phyloP scores from a whole-genome alignment of 1,284 basidiomycete genomes.

The Fomitopsis palustris region DNA sequence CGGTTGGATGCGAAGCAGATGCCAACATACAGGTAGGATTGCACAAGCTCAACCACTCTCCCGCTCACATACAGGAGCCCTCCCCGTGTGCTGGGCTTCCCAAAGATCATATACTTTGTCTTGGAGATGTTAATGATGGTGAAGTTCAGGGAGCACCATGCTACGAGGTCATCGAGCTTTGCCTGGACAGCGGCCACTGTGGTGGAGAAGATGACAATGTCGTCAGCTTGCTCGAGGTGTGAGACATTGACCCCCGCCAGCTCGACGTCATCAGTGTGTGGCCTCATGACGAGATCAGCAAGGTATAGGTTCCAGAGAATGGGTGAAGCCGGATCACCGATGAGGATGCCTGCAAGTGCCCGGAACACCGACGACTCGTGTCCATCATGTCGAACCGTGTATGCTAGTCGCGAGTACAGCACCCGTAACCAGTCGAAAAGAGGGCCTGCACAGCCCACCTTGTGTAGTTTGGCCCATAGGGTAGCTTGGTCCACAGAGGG shows the following conservation, averaged over 20 bases:
- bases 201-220: constrained; percentile 27
- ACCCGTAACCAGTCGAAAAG: constrained; percentile 31
- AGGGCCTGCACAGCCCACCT: constrained; percentile 19
- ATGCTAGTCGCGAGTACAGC: constrained; percentile 20
- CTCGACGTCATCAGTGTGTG: constrained; percentile 16
- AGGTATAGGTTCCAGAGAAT: constrained; percentile 32
- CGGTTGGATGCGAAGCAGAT: background rate
- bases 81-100: constrained; percentile 3
- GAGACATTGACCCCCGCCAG: constrained; percentile 19
- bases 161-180: constrained; percentile 19
- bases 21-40: background rate
- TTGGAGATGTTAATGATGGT: constrained; percentile 25
- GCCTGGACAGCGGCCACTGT: constrained; percentile 18
- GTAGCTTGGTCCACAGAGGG: constrained; percentile 27
- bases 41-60: background rate
- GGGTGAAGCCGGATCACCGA: constrained; percentile 30
- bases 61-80: background rate
- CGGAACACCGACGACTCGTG: constrained; percentile 18
- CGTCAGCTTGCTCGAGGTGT: constrained; percentile 27
- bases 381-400: constrained; percentile 20
- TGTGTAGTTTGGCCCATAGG: constrained; percentile 26
- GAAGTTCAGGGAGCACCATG: constrained; percentile 22
- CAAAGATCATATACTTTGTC: constrained; percentile 17
- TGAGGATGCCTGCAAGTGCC: constrained; percentile 25
- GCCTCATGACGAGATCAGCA: constrained; percentile 16